These are phyloP conservation scores for Naganishia antarctica DNA, from an alignment of 768 basidiomycete genomes.

Conservation along the genomic window DNA sequence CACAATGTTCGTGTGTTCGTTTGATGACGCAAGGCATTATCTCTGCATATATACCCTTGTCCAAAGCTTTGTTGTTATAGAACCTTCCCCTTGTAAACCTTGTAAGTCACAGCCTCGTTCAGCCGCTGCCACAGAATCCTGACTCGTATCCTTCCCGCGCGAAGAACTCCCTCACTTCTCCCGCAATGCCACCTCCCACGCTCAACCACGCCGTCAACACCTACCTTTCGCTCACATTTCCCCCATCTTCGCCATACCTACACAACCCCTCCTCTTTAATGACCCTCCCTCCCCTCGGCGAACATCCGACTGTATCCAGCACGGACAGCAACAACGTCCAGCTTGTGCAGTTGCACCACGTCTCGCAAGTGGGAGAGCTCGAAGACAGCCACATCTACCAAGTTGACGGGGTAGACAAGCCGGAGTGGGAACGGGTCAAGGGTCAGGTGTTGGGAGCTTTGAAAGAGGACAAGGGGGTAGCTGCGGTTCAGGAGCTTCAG, in stretches of 20 bases:
- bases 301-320: not conserved
- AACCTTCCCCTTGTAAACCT: too few species aligned
- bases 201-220: conserved; percentile 12
- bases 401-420: conserved; percentile 20
- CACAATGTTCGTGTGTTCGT: too few species aligned
- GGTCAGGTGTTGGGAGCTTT: conserved; percentile 18
- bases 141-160: too few species aligned
- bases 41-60: too few species aligned
- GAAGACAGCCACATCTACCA: conserved; percentile 26
- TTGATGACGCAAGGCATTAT: too few species aligned
- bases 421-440: conserved; percentile 22
- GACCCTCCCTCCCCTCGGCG: not conserved
- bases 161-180: not conserved
- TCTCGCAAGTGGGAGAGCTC: conserved; percentile 23
- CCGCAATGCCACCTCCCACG: not conserved
- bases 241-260: conserved; percentile 6
- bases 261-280: conserved; percentile 9
- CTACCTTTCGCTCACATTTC: conserved; percentile 21
- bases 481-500: conserved; percentile 20
- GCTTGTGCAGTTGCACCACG: conserved; percentile 9
- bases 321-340: not conserved
- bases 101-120: too few species aligned
- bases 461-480: conserved; percentile 12
- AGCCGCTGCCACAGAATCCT: too few species aligned
- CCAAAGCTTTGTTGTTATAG: too few species aligned